A percentile compares a stretch with the other conserved stretches of the same genome.
Evolutionary conservation across 2,329 filamentous ascomycete genomes (phyloP).

Genomic region (Cladosporium sp.): DNA sequence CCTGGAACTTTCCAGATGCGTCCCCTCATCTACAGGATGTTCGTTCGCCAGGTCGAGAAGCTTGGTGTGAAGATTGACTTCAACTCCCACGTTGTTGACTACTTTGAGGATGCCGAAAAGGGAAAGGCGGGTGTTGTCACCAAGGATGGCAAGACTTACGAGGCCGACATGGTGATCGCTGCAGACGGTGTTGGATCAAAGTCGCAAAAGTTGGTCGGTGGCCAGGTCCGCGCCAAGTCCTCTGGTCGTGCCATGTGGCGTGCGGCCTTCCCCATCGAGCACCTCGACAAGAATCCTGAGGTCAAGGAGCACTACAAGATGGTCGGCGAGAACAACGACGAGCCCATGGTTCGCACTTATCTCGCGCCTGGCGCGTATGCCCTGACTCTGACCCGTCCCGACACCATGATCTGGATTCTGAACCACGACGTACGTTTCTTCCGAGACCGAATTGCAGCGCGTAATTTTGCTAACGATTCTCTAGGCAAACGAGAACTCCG

Average conservation of each 20-base stretch:
- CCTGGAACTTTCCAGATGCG: constrained; percentile 59
- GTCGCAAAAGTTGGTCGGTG: constrained; percentile 47
- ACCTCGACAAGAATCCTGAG: constrained; percentile 47
- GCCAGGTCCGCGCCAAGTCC: constrained; percentile 42
- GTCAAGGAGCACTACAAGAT: constrained; percentile 51
- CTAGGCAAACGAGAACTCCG: constrained; percentile 45
- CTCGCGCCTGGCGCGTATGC: constrained; percentile 47
- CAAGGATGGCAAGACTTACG: constrained; percentile 43
- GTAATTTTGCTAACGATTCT: background rate
- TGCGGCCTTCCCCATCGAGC: constrained; percentile 41
- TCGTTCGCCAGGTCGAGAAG: constrained; percentile 50
- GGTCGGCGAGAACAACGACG: constrained; percentile 37
- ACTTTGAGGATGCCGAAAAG: constrained; percentile 43
- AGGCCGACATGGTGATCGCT: constrained; percentile 42
- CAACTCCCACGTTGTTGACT: constrained; percentile 44
- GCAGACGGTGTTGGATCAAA: constrained; percentile 45
- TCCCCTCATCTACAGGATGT: constrained; percentile 58
- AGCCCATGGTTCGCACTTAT: constrained; percentile 49
- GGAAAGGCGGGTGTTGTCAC: constrained; percentile 32
- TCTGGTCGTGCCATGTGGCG: constrained; percentile 34
- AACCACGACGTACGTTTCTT: constrained; percentile 44
- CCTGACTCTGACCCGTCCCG: constrained; percentile 46
- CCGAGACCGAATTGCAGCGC: background rate
- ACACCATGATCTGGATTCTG: constrained; percentile 54
- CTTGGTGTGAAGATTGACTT: constrained; percentile 47